Percentiles rank a stretch among this genome's conserved stretches.
Conservation (phyloP, 805 yeast genomes). For the Candida tibetensis region DNA sequence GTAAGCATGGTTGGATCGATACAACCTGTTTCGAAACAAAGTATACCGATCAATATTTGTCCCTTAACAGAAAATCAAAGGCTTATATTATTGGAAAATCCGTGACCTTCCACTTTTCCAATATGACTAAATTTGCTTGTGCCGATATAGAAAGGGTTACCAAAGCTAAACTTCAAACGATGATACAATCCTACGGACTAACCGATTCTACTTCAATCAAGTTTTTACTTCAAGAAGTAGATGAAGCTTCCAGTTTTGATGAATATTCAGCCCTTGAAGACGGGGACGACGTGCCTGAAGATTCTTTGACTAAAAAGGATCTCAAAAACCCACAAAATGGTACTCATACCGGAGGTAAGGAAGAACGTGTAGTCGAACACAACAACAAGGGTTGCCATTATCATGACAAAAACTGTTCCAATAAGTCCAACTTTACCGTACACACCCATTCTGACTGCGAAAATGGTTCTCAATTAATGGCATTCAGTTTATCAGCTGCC, state of each 20-base stretch:
- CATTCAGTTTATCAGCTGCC: constrained; percentile 9
- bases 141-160: constrained; percentile 47
- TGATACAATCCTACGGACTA: constrained; percentile 7
- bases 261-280: constrained; percentile 10
- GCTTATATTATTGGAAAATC: constrained; percentile 61
- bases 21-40: constrained; percentile 65
- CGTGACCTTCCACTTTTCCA: constrained; percentile 50
- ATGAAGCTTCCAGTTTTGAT: constrained; percentile 7
- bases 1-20: constrained; percentile 72
- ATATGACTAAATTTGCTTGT: constrained; percentile 59
- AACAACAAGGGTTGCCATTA: background rate
- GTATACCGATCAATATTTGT: constrained; percentile 63
- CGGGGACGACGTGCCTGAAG: constrained; percentile 2
- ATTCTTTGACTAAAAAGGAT: background rate
- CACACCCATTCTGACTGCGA: constrained; percentile 10
- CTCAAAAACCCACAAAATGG: background rate
- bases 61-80: constrained; percentile 53
- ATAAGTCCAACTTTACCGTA: constrained; percentile 7
- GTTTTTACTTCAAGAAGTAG: background rate
- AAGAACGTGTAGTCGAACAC: background rate
- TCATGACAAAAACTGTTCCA: constrained; percentile 5
- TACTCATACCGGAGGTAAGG: background rate
- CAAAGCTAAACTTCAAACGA: constrained; percentile 4
- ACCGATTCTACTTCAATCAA: constrained; percentile 2
- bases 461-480: constrained; percentile 10